Percentiles rank a stretch among this genome's conserved stretches.
Conservation (phyloP, 2,329 filamentous ascomycete species). For the Ilyonectria robusta region DNA sequence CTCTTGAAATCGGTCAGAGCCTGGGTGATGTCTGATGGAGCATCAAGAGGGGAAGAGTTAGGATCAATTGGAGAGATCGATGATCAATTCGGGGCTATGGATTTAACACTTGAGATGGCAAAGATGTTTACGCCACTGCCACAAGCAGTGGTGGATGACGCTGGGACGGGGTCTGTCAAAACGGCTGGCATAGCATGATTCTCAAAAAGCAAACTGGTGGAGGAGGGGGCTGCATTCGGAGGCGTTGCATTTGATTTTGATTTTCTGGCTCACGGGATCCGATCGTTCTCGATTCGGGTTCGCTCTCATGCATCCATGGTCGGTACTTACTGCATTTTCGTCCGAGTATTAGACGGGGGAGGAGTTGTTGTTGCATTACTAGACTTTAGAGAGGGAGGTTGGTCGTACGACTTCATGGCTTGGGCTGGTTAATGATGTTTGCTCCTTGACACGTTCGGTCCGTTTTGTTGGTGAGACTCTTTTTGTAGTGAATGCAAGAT, state of each 20-base stretch:
- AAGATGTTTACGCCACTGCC: slow-evolving; percentile 76
- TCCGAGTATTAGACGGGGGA: slow-evolving; percentile 55
- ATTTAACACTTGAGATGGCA: slow-evolving; percentile 80
- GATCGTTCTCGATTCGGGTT: slow-evolving; percentile 39
- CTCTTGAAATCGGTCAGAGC: slow-evolving; percentile 71
- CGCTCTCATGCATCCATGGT: slow-evolving; percentile 49
- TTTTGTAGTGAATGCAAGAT: slow-evolving; percentile 20
- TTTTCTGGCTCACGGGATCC: slow-evolving; percentile 42
- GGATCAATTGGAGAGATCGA: slow-evolving; percentile 79
- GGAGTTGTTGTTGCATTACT: slow-evolving; percentile 57
- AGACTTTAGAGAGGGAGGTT: slow-evolving; percentile 56
- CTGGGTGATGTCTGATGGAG: slow-evolving; percentile 75
- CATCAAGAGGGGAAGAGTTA: slow-evolving; percentile 75
- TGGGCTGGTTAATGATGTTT: slow-evolving; percentile 54
- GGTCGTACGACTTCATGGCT: slow-evolving; percentile 54
- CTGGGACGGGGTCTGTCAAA: slow-evolving; percentile 59
- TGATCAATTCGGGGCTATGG: slow-evolving; percentile 73
- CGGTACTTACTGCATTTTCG: slow-evolving; percentile 49
- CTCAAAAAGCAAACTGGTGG: slow-evolving; percentile 49
- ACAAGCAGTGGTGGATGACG: slow-evolving; percentile 57
- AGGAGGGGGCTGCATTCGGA: slow-evolving; percentile 55
- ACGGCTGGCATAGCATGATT: slow-evolving; percentile 53
- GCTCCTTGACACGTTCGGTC: slow-evolving; percentile 27
- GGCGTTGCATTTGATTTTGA: slow-evolving; percentile 54
- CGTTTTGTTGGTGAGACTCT: slow-evolving; percentile 35